Base-by-base conservation (phyloP, 179 eudicot genomes). In the Nepenthes alata region DNA sequence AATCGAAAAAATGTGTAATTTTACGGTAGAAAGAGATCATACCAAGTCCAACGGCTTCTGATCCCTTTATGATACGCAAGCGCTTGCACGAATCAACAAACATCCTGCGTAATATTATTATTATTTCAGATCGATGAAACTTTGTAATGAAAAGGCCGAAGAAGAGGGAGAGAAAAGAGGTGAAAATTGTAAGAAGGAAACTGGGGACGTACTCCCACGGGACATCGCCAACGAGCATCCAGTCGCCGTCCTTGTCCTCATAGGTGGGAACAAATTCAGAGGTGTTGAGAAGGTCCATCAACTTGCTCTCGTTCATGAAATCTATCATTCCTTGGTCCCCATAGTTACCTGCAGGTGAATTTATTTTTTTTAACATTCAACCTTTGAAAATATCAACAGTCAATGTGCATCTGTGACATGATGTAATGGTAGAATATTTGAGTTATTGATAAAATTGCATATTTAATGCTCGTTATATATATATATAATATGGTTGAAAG, bases 41-140 rank as follows among this genome's bases (percentile, higher is more conserved):
- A 57, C 60, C 60, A 57, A 57, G 60, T 35, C 60, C 60, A 57
- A 37, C 15, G 6, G 60, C 60, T 11, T 57, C 60, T 35, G 60
- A 57, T 57, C 44, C 60, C 12, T 57, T 57, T 44, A 57, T 57
- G 60, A 57, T 37, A 11, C 60, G 60, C 60, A 57, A 12, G 15
- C 60, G 44, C 45, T 57, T 57, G 45, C 60, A 57, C 12, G 60
- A 57, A 35, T 57, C 60, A 36, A 57, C 60, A 57, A 57, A 57
- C 60, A 57, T 57, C 60, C 60, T 57, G 44, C 15, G 11, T 7
- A 15, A 36, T 12, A 34, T 1, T 5, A 54, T 4, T 14, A 13
- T 50, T 10, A 3, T 10, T 11, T 10, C 1, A 50, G 6, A 50
- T 6, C 11, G 12, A 6, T 11, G 11, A 50, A 50, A 50, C 3